Base-by-base conservation (phyloP, 2,329 filamentous ascomycete genomes). In the Cercospora zeina region DNA sequence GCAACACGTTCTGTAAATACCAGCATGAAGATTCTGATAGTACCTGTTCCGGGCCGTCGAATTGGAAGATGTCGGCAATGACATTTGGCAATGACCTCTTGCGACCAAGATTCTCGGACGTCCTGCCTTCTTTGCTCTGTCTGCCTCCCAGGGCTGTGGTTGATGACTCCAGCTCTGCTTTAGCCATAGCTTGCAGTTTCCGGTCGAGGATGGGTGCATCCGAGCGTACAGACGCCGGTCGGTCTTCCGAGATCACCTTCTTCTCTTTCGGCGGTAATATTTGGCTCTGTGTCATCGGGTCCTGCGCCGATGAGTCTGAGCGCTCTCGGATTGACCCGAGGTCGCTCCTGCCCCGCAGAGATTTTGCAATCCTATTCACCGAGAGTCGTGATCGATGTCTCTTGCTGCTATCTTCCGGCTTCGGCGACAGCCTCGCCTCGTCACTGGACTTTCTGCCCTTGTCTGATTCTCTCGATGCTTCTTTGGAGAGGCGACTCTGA, bases 11-110 rank as follows among this genome's bases (percentile, higher is more conserved):
- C 74, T 97, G 92, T 34, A 97, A 79, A 39, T 97, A 80, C 87
- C 91, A 97, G 77, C 93, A 97, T 8, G 92, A 90, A 74, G 96
- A 97, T 79, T 97, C 93, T 75, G 90, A 87, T 64, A 96, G 86
- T 21, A 97, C 90, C 64, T 92, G 88, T 74, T 99, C 95, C 0
- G 89, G 83, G 37, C 85, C 81, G 30, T 91, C 86, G 68, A 97
- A 95, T 54, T 88, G 84, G 72, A 96, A 96, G 65, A 96, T 96
- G n/a, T 74, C 69, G 2, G 71, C 71, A 14, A 74, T 62, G 19
- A 69, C 68, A 19, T 64, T 42, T n/a, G 68, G 59, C 9, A 71
- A 39, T 16, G 66, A 58, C 27, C 58, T 59, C 34, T 62, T 59
- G 10, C 27, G 61, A 19, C 37, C 54, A 9, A 36, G 45, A 4